Base-by-base conservation (phyloP, 1,284 basidiomycete species). In the Cronartium quercuum region DNA sequence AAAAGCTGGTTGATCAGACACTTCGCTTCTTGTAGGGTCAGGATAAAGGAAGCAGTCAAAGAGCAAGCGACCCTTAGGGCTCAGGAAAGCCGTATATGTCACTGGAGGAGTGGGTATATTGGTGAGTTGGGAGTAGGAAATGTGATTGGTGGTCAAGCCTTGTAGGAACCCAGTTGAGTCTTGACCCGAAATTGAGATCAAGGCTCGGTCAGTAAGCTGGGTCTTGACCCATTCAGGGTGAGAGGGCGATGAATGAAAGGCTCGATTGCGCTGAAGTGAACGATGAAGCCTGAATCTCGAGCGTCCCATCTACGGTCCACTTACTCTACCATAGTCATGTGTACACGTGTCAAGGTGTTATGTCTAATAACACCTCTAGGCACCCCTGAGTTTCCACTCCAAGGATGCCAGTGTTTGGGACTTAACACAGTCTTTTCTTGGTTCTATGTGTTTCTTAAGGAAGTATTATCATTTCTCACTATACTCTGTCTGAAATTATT, bases 1-100 rank as follows among this genome's bases (percentile, higher is more conserved):
- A 42, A 64, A 42, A 44, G 41, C 15, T 40, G 21, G 18, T 13
- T 38, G 24, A 29, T 9, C 37, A 0, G 35, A 18, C 21, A 44
- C 37, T 44, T 41, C 34, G 37, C 2, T n/a, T 35, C 34, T 21
- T 3, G 13, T 21, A 15, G 34, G 37, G 44, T 66, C 44, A 34
- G 89, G 88, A 81, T 93, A 91, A 74, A 95, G 84, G 82, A 98
- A 93, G 55, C 89, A 84, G 81, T 97, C 93, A 80, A 94, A 89
- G 42, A 97, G 84, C 38, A 97, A 88, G 79, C 94, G 87, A 57
- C 96, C 96, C 90, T 96, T 81, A 9, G 34, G 34, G 35, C 21
- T 64, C 24, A 76, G 35, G 38, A 64, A 57, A 24, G 69, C 69
- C 2, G 69, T 65, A 44, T 64, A 71, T 15, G 57, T 21, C 40